Base-by-base conservation (phyloP, 176 grass and related monocot species). In the Carex kokanica region DNA sequence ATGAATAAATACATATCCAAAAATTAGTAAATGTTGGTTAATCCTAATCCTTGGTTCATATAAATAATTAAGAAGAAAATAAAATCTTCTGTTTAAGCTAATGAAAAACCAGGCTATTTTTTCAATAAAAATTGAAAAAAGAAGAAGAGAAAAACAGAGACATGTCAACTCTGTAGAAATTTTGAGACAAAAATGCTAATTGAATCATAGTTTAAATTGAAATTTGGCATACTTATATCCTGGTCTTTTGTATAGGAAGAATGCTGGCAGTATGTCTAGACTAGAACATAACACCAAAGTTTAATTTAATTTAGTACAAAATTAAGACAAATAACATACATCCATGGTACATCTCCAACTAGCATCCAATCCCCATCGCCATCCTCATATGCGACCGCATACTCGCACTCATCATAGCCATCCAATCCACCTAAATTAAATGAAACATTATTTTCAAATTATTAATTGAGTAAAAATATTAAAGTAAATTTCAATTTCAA, bases 331-430 rank as follows among this genome's bases (percentile, higher is more conserved):
- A 51, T 34, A 18, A 66, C 94, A 87, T 94, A 97, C 94, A 90
- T 92, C 91, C 94, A 97, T 20, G 94, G 94, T 41, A 97, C 94
- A 91, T 97, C 94, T 89, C 94, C 94, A 84, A 97, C 94, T 87
- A 97, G 83, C 94, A 97, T 97, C 94, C 94, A 97, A 81, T 97
- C 94, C 14, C 94, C 94, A 87, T 97, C 94, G 38, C 89, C 90
- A 23, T 97, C 94, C 86, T 97, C 91, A 74, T 97, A 97, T 64
- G 92, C 91, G 31, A 97, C 91, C 2, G 90, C 94, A 60, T 92
- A 89, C 67, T 94, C 91, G 75, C 88, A 90, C 13, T 86, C 52
- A 62, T 89, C 83, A 61, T 85, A 82, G 40, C 90, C 94, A 68
- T 94, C 90, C 84, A 90, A 86, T 17, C 84, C 89, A 15, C 86